These are phyloP conservation scores for Hemileia vastatrix DNA, from an alignment of 1,284 basidiomycete species.

Conservation along the genomic window DNA sequence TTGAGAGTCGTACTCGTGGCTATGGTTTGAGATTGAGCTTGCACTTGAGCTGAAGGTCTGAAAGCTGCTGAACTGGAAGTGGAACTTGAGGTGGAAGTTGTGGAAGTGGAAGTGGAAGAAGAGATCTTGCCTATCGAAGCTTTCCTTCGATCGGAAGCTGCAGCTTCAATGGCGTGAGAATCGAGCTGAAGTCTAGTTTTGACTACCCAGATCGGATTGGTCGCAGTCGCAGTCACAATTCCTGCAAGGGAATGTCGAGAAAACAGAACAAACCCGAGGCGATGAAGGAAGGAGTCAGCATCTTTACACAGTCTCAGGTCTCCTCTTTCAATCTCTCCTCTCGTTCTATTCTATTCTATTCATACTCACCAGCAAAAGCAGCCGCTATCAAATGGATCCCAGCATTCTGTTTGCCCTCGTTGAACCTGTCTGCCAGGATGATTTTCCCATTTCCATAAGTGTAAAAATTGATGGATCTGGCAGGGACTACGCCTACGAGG, in stretches of 20 bases:
- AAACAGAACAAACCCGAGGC: neutral
- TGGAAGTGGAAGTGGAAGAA: constrained; percentile 20
- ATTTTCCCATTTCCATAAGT: constrained; percentile 94
- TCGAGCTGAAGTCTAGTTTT: constrained; percentile 82
- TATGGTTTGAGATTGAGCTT: constrained; percentile 24
- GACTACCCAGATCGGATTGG: constrained; percentile 99
- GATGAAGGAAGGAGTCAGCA: too few relatives aligned
- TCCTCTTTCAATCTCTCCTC: too few relatives aligned
- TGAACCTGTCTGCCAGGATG: constrained; percentile 73
- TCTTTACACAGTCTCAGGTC: neutral
- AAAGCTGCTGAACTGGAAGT: constrained; percentile 29
- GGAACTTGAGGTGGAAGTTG: neutral
- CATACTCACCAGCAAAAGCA: constrained; percentile 55
- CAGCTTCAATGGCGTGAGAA: constrained; percentile 1
- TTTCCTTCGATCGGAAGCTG: constrained; percentile 21
- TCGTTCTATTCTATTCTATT: neutral
- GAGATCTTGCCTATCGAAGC: constrained; percentile 9
- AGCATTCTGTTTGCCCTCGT: constrained; percentile 68
- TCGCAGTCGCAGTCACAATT: constrained; percentile 72
- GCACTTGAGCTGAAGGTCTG: constrained; percentile 28
- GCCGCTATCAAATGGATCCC: constrained; percentile 78
- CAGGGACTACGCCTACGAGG: constrained; percentile 86
- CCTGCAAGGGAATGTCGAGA: constrained; percentile 47
- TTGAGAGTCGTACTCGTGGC: constrained; percentile 18
- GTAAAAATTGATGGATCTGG: constrained; percentile 87